Evolutionary conservation across 495 filamentous ascomycete genomes (phyloP).

Genomic region (Hyaloscypha hepaticicola): DNA sequence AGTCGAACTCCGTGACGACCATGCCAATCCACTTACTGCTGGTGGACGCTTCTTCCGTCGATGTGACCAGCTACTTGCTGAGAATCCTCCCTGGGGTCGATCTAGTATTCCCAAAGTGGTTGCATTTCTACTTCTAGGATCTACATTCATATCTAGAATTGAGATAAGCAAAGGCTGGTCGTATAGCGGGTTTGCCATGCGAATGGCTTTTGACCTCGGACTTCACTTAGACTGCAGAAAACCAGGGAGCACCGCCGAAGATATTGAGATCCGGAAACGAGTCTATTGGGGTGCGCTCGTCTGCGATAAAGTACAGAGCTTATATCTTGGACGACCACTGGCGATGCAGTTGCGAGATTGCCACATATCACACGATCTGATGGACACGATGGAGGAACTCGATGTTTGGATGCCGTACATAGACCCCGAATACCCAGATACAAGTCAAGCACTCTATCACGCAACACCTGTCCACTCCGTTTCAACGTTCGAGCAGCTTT

Average conservation of each 20-base stretch:
- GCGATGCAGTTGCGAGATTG: constrained; percentile 29
- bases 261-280: constrained; percentile 13
- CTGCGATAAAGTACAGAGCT: constrained; percentile 38
- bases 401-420: constrained; percentile 36
- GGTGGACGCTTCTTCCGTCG: constrained; percentile 9
- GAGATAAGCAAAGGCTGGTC: neutral
- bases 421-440: neutral
- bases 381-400: constrained; percentile 37
- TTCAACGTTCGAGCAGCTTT: constrained; percentile 7
- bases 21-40: constrained; percentile 31
- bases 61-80: constrained; percentile 3
- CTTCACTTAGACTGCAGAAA: constrained; percentile 3
- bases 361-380: constrained; percentile 29
- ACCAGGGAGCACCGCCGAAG: constrained; percentile 7
- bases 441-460: neutral
- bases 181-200: neutral
- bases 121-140: neutral
- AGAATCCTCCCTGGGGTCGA: neutral
- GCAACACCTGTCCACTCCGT: neutral
- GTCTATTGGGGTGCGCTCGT: constrained; percentile 45
- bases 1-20: constrained; percentile 36
- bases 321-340: constrained; percentile 37
- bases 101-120: neutral
- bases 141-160: neutral
- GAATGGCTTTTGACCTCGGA: constrained; percentile 10